Evolutionary conservation across 202 grass and related monocot genomes (phyloP), one percentile per base, ranked within the genome.

Genomic region (Digitaria exilis): DNA sequence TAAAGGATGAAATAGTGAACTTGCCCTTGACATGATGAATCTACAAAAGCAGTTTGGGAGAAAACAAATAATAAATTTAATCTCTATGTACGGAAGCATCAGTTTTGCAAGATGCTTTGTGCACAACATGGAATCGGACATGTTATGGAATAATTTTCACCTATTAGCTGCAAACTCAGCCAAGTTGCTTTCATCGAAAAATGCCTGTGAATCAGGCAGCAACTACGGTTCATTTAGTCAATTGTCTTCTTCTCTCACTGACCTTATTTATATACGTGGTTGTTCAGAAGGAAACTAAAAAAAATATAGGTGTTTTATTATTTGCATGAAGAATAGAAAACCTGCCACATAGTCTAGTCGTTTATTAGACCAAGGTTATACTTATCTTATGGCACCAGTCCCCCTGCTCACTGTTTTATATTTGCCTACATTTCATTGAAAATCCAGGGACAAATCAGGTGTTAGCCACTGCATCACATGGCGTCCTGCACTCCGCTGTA

Each of bases 381-480:
- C 45, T 18, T 7, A 29, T 71, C 16, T 29, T 71, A 30, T 50
- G 69, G 43, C 9, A 50, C 15, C 18, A 54, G 32, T 60, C 55
- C 58, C 55, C 32, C 55, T 51, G 3, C 48, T 15, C 62, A n/a
- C 13, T 31, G 10, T 41, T 29, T 7, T 19, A 39, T 60, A 16
- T 31, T 21, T 69, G 21, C 59, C 79, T 49, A 21, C 32, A 30
- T 50, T n/a, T 65, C 44, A 50, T 41, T 22, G 4, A 49, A 84
- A 75, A 77, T 90, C 35, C 80, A 99, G 96, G 81, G 96, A 99
- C 65, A 75, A 88, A 45, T 99, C 91, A 6, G 96, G 89, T 34
- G 96, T 94, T 79, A 89, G 96, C 57, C 96, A 99, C 90, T 48
- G 87, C 71, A 92, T 99, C 64, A 90, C 91, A 56, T 96, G 91